Evolutionary conservation across 176 grass and related monocot species (phyloP).

Genomic region (Aegilops speltoides): DNA sequence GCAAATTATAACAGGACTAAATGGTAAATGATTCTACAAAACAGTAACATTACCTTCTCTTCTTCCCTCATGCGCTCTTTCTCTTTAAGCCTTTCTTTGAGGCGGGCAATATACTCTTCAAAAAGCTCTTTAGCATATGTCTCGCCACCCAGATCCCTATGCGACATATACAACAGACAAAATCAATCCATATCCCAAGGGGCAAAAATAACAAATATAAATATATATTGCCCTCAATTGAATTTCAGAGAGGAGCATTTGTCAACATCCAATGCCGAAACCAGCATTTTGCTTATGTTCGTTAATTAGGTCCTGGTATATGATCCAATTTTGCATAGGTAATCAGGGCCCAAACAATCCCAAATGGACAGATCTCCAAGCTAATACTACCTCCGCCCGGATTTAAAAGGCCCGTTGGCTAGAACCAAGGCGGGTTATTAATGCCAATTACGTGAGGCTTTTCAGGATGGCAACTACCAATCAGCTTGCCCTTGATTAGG

Average conservation of each 20-base stretch:
- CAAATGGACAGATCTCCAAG: not conserved
- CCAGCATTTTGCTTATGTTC: not conserved
- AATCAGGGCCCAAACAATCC: not conserved
- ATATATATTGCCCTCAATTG: not conserved
- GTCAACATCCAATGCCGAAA: not conserved
- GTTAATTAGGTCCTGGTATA: not conserved
- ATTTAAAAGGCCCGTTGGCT: too few species aligned
- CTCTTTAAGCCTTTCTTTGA: constrained; percentile 86
- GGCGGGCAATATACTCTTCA: constrained; percentile 69
- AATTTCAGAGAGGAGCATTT: not conserved
- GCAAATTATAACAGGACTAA: not conserved
- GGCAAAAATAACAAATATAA: constrained; percentile 1
- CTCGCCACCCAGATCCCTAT: constrained; percentile 59
- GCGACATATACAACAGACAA: constrained; percentile 12
- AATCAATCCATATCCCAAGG: constrained; percentile 13
- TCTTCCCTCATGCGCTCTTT: constrained; percentile 92
- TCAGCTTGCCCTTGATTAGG: too few species aligned
- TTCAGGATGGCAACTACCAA: too few species aligned
- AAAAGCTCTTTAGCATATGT: constrained; percentile 70
- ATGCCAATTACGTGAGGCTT: too few species aligned
- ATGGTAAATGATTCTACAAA: not conserved
- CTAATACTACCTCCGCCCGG: not conserved
- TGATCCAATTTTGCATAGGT: not conserved
- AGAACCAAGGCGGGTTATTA: too few species aligned
- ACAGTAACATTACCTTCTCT: constrained; percentile 64